Evolutionary conservation across 495 filamentous ascomycete genomes (phyloP), one percentile per base, ranked within the genome.

Genomic region (Penicillium manginii): DNA sequence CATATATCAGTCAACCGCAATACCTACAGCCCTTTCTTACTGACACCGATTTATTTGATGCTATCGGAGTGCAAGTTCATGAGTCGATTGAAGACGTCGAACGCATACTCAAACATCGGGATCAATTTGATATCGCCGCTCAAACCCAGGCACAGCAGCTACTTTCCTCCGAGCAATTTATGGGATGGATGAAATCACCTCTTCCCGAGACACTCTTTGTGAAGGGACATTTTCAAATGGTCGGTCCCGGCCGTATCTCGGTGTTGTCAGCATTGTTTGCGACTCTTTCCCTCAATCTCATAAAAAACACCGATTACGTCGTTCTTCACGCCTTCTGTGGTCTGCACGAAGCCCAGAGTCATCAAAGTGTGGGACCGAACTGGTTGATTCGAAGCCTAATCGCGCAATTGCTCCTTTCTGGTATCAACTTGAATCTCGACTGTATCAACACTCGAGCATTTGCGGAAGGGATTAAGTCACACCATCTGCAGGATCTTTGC

Each of bases 251-350:
- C 46, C 50, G 57, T 11, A 53, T 48, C n/a, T 46, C 57, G n/a
- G 21, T 52, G 18, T 55, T 63, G 6, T 63, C 63, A 31, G 54
- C 53, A n/a, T 15, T 57, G 23, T 63, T 50, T 37, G 55, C 60
- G 8, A 63, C 37, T 17, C 43, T 65, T 11, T 47, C 55, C 9
- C 50, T 58, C 10, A 45, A 61, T 29, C 54, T 65, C 2, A 37
- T 17, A n/a, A 62, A 40, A 18, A 52, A 43, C 43, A 47, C 33
- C 18, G 19, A 51, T 17, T 54, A 21, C 17, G 49, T 57, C 19
- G 59, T 61, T 18, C 35, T 61, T n/a, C 33, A 46, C 10, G 29
- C 29, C n/a, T 45, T 57, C 47, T 61, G 59, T 23, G 59, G 59
- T 7, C 33, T 61, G 4, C 59, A 61, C 23, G 54, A 32, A 29